Conservation (phyloP, 2,329 filamentous ascomycete species). For the Xylaria digitata region DNA sequence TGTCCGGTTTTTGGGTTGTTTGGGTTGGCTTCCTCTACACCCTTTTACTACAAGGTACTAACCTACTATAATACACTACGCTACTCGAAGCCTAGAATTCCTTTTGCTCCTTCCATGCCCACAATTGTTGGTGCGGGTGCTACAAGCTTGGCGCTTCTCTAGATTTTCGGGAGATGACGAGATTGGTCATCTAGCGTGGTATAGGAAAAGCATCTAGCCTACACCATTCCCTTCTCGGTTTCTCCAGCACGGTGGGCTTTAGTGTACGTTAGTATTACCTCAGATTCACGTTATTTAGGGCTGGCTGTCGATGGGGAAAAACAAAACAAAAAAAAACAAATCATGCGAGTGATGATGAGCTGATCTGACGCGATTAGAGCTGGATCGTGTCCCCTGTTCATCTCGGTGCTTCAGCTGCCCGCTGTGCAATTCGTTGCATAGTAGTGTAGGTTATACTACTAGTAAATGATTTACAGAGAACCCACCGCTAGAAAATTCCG, state of each 20-base stretch:
- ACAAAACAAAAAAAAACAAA: neutral
- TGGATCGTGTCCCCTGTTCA: slow-evolving; percentile 34
- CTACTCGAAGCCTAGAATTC: slow-evolving; percentile 3
- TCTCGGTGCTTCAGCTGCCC: slow-evolving; percentile 32
- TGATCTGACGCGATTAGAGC: slow-evolving; percentile 37
- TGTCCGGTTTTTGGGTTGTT: neutral
- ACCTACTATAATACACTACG: too few species aligned
- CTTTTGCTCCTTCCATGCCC: slow-evolving; percentile 34
- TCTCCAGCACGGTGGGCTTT: slow-evolving; percentile 13
- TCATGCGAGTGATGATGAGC: slow-evolving; percentile 34
- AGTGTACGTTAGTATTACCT: slow-evolving; percentile 21
- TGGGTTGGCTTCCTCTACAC: neutral
- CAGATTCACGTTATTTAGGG: slow-evolving; percentile 23
- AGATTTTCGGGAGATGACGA: slow-evolving; percentile 50
- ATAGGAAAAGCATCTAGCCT: slow-evolving; percentile 10
- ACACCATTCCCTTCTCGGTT: slow-evolving; percentile 18
- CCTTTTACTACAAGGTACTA: too few species aligned
- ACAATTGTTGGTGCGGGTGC: slow-evolving; percentile 42
- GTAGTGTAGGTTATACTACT: neutral
- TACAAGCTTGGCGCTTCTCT: slow-evolving; percentile 49
- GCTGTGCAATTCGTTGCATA: slow-evolving; percentile 28
- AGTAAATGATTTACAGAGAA: slow-evolving; percentile 42
- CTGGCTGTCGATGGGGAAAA: slow-evolving; percentile 21
- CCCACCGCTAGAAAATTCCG: slow-evolving; percentile 36
- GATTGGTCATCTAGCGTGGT: slow-evolving; percentile 40